These are phyloP conservation scores for Paxillus ammoniavirescens DNA, from an alignment of 768 basidiomycete species.

Conservation along the genomic window DNA sequence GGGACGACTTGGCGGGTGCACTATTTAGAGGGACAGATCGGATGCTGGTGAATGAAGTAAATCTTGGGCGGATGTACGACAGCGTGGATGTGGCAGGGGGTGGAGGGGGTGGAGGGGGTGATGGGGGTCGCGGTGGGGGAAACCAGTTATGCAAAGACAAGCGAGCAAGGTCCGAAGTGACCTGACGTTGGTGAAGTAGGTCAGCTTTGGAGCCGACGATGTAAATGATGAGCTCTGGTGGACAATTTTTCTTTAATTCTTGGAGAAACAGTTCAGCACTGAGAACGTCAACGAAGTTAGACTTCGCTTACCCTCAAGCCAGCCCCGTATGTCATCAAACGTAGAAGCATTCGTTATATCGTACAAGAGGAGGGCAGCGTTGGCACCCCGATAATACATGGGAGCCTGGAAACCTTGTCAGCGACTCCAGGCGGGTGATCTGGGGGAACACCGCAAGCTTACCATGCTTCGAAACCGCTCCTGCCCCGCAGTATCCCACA, in stretches of 20 bases:
- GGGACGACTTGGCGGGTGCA: constrained; percentile 41
- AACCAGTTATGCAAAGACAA: constrained; percentile 86
- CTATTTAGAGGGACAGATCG: constrained; percentile 60
- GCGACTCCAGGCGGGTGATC: constrained; percentile 10
- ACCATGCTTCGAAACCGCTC: constrained; percentile 92
- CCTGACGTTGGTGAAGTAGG: constrained; percentile 66
- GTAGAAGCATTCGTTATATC: constrained; percentile 89
- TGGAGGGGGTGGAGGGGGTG: constrained; percentile 58
- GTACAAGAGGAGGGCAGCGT: constrained; percentile 91
- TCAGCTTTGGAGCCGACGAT: constrained; percentile 95
- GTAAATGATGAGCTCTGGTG: constrained; percentile 87
- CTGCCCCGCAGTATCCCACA: constrained; percentile 95
- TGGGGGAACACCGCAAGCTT: constrained; percentile 20
- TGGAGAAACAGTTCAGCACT: constrained; percentile 12
- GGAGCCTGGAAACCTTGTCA: constrained; percentile 59
- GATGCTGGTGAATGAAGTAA: constrained; percentile 43
- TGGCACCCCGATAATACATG: constrained; percentile 96
- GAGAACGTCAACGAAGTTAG: neutral
- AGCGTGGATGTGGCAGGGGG: constrained; percentile 43
- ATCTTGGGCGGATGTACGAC: constrained; percentile 36
- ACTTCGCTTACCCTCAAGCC: constrained; percentile 71
- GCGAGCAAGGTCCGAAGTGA: constrained; percentile 81
- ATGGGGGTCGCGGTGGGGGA: constrained; percentile 70
- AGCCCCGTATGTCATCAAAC: constrained; percentile 88
- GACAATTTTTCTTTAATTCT: constrained; percentile 90